Base-by-base conservation (phyloP, 78 protist genomes). In the Anaeramoeba ignava region DNA sequence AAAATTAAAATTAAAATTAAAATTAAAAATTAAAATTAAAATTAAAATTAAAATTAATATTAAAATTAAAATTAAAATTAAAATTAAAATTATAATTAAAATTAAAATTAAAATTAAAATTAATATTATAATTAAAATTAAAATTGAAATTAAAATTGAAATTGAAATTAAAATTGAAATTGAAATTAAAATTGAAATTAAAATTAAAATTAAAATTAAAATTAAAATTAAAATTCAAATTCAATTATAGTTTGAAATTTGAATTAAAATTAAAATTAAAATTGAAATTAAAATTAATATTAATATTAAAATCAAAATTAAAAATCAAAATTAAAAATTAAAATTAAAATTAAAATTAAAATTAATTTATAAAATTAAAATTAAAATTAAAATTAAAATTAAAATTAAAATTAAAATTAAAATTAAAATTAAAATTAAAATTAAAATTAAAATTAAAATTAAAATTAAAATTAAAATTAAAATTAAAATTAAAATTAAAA, bases 291-390 rank as follows among this genome's bases (percentile, higher is more conserved):
- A n/a, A n/a, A n/a, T n/a, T n/a, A n/a, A n/a, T n/a, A n/a, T n/a
- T n/a, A n/a, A n/a, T n/a, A n/a, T n/a, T n/a, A n/a, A n/a, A n/a
- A n/a, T n/a, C n/a, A n/a, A n/a, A n/a, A n/a, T n/a, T n/a, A n/a
- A n/a, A n/a, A n/a, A n/a, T n/a, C n/a, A n/a, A n/a, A n/a, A n/a
- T n/a, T n/a, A n/a, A n/a, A n/a, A n/a, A n/a, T 68, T 68, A 33
- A 68, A 68, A 68, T 68, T 68, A n/a, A 68, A 68, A 68, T 68
- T n/a, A n/a, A 68, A 68, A 68, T 33, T 68, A n/a, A 68, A 33
- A 33, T 33, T 68, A 68, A n/a, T 68, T 33, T n/a, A 68, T 68
- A 68, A 33, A 68, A 33, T 33, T 68, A n/a, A 68, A n/a, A 68
- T 68, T n/a, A 33, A n/a, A 68, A 33, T n/a, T 33, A 68, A 68